Evolutionary conservation across 495 filamentous ascomycete species (phyloP).

Genomic region (Evernia prunastri): DNA sequence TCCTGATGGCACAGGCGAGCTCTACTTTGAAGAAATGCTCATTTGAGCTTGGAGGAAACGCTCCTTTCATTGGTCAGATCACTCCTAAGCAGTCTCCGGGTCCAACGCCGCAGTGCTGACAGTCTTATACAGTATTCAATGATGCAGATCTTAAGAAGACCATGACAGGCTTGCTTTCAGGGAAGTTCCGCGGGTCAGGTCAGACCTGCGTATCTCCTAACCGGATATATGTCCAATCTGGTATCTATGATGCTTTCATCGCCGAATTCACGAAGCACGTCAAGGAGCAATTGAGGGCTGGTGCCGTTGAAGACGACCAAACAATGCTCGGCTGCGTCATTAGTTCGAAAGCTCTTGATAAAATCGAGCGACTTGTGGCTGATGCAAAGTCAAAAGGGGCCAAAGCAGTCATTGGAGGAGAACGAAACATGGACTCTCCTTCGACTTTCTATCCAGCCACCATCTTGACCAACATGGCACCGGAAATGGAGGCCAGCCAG

Average conservation of each 20-base stretch:
- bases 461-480: conserved; percentile 57
- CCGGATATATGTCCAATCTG: conserved; percentile 12
- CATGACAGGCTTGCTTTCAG: conserved; percentile 19
- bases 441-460: conserved; percentile 64
- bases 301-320: background rate
- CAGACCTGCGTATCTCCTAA: conserved; percentile 10
- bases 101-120: background rate
- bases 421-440: background rate
- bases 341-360: conserved; percentile 15
- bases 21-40: conserved; percentile 22
- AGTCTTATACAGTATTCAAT: background rate
- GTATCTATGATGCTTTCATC: conserved; percentile 6
- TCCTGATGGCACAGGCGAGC: conserved; percentile 36
- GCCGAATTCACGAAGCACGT: background rate
- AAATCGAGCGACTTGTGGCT: conserved; percentile 19
- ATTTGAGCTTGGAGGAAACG: conserved; percentile 23
- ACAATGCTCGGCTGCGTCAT: conserved; percentile 9
- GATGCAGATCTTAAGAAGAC: conserved; percentile 10
- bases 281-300: background rate
- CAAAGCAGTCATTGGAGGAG: conserved; percentile 19
- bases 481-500: conserved; percentile 32
- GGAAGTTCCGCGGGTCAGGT: conserved; percentile 19
- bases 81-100: background rate
- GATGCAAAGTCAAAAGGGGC: conserved; percentile 25
- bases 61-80: conserved; percentile 11